Evolutionary conservation across 2,329 filamentous ascomycete species (phyloP).

Genomic region (Cladosporium austrohemisphaericum): DNA sequence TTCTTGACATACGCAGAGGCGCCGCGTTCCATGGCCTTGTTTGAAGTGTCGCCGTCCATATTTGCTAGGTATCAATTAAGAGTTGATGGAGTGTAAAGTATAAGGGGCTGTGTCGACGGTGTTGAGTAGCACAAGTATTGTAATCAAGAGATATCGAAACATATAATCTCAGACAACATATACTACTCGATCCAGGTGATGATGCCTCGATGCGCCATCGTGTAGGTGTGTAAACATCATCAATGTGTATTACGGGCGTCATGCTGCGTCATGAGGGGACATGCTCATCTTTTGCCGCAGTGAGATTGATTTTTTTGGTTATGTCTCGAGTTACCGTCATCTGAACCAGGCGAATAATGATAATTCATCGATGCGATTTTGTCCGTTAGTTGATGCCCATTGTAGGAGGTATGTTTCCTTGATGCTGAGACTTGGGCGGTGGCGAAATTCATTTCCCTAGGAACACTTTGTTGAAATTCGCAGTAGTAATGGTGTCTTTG

Average conservation of each 20-base stretch:
- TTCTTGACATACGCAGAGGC: constrained; percentile 21
- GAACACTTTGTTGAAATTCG: too few species aligned
- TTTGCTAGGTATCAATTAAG: constrained; percentile 7
- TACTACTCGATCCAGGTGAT: background rate
- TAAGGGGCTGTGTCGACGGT: background rate
- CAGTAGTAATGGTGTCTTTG: too few species aligned
- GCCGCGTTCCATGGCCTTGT: constrained; percentile 25
- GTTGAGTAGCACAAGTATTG: background rate
- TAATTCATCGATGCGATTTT: too few species aligned
- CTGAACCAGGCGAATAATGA: too few species aligned
- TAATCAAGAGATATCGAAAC: background rate
- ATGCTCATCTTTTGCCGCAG: too few species aligned
- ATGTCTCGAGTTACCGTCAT: background rate
- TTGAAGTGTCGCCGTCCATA: constrained; percentile 28
- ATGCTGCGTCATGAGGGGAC: constrained; percentile 18
- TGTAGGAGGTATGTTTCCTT: too few species aligned
- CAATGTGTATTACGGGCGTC: constrained; percentile 12
- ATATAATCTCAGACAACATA: background rate
- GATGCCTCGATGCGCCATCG: constrained; percentile 4
- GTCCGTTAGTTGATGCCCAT: too few species aligned
- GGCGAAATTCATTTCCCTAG: too few species aligned
- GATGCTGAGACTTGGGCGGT: too few species aligned
- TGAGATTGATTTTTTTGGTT: too few species aligned
- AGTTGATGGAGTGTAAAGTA: background rate
- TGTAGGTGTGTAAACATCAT: constrained; percentile 5